phyloP scores from a whole-genome alignment of 257 asterid genomes.

The Mentha longifolia region DNA sequence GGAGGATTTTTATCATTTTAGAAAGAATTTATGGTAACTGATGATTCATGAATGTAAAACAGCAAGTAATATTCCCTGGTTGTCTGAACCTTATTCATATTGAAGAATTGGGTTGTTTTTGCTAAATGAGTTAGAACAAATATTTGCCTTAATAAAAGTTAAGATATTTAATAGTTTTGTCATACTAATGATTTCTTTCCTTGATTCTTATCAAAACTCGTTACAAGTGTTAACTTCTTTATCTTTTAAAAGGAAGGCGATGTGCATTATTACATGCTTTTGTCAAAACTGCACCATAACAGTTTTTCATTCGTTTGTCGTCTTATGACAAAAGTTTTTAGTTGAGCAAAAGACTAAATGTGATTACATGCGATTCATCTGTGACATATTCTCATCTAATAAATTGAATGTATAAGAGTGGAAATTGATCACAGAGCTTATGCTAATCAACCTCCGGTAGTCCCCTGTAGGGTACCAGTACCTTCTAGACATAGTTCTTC shows the following conservation, averaged over 20 bases:
- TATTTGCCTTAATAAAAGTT: conserved; percentile 21
- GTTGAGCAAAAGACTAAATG: background rate
- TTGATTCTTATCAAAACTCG: background rate
- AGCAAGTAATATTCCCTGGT: conserved; percentile 13
- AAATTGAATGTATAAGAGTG: background rate
- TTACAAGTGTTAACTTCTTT: background rate
- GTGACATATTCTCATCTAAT: background rate
- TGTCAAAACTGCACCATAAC: background rate
- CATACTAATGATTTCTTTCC: background rate
- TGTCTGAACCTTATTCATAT: conserved; percentile 6
- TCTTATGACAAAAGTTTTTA: background rate
- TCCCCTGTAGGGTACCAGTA: conserved; percentile 1
- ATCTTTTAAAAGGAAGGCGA: background rate
- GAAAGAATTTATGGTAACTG: background rate
- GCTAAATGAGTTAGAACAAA: conserved; percentile 13
- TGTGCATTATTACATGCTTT: conserved; percentile 10
- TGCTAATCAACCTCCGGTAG: background rate
- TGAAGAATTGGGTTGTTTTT: conserved; percentile 1
- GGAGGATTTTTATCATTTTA: background rate
- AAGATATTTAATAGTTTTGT: background rate
- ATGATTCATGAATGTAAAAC: conserved; percentile 4
- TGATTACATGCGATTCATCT: background rate
- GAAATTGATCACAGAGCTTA: background rate
- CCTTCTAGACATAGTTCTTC: background rate
- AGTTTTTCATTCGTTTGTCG: background rate